Base-by-base conservation (phyloP, 108 stramenopile species). In the Parietichytrium sp. region DNA sequence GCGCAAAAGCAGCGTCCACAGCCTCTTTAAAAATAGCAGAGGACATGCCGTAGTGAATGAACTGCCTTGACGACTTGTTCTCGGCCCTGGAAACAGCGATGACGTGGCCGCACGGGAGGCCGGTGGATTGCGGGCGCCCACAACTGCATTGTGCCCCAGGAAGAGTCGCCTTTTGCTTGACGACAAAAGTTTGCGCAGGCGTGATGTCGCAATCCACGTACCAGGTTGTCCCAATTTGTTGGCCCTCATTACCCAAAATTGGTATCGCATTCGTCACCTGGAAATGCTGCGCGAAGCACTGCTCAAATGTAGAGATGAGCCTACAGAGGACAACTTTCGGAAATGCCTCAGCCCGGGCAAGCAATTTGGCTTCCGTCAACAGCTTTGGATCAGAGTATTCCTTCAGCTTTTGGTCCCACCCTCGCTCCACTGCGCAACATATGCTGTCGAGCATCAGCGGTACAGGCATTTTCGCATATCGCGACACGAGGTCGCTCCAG, bases 231-330 rank as follows among this genome's bases (percentile, higher is more conserved):
- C 61, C 61, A 12, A 72, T 42, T 15, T 33, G 38, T 10, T 8
- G 1, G 38, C 45, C 38, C 61, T 72, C 61, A n/a, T n/a, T n/a
- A n/a, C n/a, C n/a, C 2, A 72, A 33, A 2, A 72, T 33, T n/a
- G 61, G 61, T 13, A 72, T 45, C n/a, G 61, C 36, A 20, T 72
- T 72, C 10, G 45, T 72, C 23, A 72, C 61, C 20, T 72, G 61
- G 13, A 72, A 42, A 6, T 42, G 38, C 61, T 45, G 36, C 23
- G 61, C 45, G 1, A 42, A 23, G 10, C 38, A 16, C 25, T 72
- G 38, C 38, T 72, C 61, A 25, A 72, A 33, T 10, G 45, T 45
- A 25, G 36, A 45, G 33, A 72, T n/a, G 20, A 72, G 29, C 20
- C 42, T 16, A 42, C 61, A 72, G 3, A 72, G 61, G 0, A 72